These are phyloP conservation scores for Aphanocladium album DNA, from an alignment of 2,329 filamentous ascomycete species.

Conservation along the genomic window DNA sequence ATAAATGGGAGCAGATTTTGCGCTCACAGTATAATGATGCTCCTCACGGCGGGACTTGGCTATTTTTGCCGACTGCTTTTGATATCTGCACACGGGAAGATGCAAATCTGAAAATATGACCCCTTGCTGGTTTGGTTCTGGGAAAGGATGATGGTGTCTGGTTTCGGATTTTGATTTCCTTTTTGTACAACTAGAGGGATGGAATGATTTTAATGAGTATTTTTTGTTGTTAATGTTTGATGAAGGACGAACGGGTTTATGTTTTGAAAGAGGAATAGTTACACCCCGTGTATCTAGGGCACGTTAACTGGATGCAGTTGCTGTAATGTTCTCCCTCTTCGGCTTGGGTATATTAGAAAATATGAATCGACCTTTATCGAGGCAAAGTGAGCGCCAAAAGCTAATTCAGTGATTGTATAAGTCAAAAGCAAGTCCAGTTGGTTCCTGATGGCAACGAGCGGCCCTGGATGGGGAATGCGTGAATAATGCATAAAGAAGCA, in stretches of 20 bases:
- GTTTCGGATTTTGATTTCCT: background rate
- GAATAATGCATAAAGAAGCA: too few relatives aligned
- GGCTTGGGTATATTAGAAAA: slow-evolving; percentile 17
- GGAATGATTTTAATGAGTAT: slow-evolving; percentile 10
- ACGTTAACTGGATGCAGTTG: background rate
- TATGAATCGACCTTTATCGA: slow-evolving; percentile 20
- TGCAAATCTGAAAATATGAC: background rate
- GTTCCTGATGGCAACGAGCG: too few relatives aligned
- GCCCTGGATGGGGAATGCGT: too few relatives aligned
- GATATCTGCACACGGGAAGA: background rate
- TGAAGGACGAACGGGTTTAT: slow-evolving; percentile 18
- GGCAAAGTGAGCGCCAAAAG: background rate
- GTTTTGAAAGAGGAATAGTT: slow-evolving; percentile 11
- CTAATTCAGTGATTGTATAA: background rate
- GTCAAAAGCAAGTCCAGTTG: background rate
- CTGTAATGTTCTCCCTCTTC: background rate
- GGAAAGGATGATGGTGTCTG: slow-evolving; percentile 1
- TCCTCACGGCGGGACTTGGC: slow-evolving; percentile 4
- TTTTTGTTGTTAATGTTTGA: slow-evolving; percentile 16
- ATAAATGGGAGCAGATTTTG: background rate
- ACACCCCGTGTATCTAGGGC: background rate
- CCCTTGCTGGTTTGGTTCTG: slow-evolving; percentile 3
- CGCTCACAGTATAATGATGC: background rate
- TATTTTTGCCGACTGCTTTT: background rate
- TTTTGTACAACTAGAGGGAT: slow-evolving; percentile 19